Evolutionary conservation across 495 filamentous ascomycete genomes (phyloP), one percentile per base, ranked within the genome.

Genomic region (Penicillium tannophilum): DNA sequence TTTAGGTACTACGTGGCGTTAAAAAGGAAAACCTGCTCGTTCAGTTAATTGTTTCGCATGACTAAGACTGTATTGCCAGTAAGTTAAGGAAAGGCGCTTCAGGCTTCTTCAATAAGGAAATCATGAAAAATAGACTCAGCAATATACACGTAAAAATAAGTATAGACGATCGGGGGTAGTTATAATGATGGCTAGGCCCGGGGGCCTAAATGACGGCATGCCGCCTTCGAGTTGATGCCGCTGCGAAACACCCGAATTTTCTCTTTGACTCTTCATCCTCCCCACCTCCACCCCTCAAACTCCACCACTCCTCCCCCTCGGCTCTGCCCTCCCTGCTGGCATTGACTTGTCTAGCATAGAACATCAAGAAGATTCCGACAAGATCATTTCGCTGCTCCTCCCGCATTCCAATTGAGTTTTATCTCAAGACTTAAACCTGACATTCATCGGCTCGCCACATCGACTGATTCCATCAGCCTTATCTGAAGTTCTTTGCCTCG

Each of bases 311-410:
- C 63, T 62, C 69, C 63, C 63, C 72, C 66, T 73, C 68, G 64
- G 64, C 68, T 63, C 61, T 62, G 52, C 61, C 64, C 62, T 64
- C 66, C 60, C 71, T 77, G 78, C 78, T 80, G 78, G 76, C 78
- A 80, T 80, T 80, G 75, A 78, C 78, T 80, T 80, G 78, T 80
- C 78, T 72, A 80, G 78, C 76, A 76, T 62, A 63, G 61, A 63
- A 71, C 56, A 60, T 54, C 57, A 49, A 56, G 63, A 66, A 63
- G 55, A 59, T 26, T 45, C 56, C 55, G 50, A 59, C 52, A 56
- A 53, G 51, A 52, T 46, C 41, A 30, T 43, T 44, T 52, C 36
- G 35, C 55, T 45, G 16, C 52, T 41, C 46, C 52, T 31, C 30
- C 19, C 52, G 46, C 36, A 33, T 41, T 39, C 48, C 66, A 69